Evolutionary conservation across 495 filamentous ascomycete genomes (phyloP).

Genomic region (Penicillium goetzii): DNA sequence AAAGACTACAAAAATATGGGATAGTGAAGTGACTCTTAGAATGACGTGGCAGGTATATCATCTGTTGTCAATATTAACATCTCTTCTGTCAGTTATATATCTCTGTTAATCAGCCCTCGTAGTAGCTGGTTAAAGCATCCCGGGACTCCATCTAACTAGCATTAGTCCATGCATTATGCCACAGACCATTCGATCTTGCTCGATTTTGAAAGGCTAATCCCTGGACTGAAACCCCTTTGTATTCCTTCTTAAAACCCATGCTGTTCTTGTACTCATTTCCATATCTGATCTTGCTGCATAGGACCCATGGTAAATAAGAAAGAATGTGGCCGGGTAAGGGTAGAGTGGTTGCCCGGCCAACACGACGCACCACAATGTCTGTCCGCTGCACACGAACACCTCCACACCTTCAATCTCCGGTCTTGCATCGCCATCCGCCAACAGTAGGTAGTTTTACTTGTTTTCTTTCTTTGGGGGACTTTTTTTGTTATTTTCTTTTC

Average conservation of each 20-base stretch:
- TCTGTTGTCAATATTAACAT: background rate
- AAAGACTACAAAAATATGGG: background rate
- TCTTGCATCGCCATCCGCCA: constrained; percentile 22
- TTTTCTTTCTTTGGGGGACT: constrained; percentile 22
- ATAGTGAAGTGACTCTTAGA: background rate
- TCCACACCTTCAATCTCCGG: constrained; percentile 24
- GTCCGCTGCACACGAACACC: constrained; percentile 22
- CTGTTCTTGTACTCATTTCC: background rate
- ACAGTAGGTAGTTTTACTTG: constrained; percentile 29
- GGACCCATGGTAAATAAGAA: background rate
- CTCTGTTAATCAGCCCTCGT: background rate
- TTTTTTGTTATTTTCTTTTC: constrained; percentile 21
- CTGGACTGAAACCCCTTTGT: background rate
- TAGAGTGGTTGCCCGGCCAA: constrained; percentile 42
- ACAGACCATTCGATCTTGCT: background rate
- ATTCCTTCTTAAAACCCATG: background rate
- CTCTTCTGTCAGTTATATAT: background rate
- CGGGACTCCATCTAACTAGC: background rate
- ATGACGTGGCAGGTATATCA: background rate
- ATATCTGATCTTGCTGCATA: background rate
- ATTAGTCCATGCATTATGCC: background rate
- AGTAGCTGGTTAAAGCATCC: background rate
- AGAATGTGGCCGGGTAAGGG: constrained; percentile 19
- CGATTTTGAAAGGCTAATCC: background rate
- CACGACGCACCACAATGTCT: constrained; percentile 24